Base-by-base conservation (phyloP, 768 basidiomycete genomes). In the Pulveroboletus ravenelii region DNA sequence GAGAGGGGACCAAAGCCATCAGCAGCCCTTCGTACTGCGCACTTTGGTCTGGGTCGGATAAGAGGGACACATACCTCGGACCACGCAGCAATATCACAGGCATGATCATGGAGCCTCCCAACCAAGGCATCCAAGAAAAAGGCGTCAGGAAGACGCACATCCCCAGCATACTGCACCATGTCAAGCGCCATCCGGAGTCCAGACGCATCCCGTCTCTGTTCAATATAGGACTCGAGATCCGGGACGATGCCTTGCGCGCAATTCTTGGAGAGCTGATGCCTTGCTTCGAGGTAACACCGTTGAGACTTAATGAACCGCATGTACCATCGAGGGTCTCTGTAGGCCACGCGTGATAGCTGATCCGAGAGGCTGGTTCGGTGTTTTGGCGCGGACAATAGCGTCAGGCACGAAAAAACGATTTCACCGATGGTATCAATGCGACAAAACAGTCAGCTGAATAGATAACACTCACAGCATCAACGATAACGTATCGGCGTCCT, bases 131-230 rank as follows among this genome's bases (percentile, higher is more conserved):
- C 54, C 12, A 61, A 61, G 17, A 57, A 53, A 3, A 61, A 57
- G 17, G 61, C 52, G 10, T 72, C 68, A 0, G 74, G 70, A 1
- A 78, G 43, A 18, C 54, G 49, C 25, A 79, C 60, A n/a, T 78
- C 76, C 39, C 77, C 78, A 0, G 76, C 70, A 49, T 80, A 69
- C 53, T 82, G 75, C 32, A 82, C 68, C 52, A 85, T 65, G 53
- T 74, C 74, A 42, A 85, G 70, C 8, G 78, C 62, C 62, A 85
- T 68, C 36, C 67, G 63, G 13, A 75, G 60, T 6, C 82, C 82
- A 40, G 74, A 74, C 48, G 74, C 66, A 25, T 78, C 70, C n/a
- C 78, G 70, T 39, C 78, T 65, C 14, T 74, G 59, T 6, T 65
- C 63, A n/a, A 78, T 61, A 52, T 78, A 82, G 5, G 73, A 68